phyloP scores from a whole-genome alignment of 257 asterid species.

The Lantana camara region DNA sequence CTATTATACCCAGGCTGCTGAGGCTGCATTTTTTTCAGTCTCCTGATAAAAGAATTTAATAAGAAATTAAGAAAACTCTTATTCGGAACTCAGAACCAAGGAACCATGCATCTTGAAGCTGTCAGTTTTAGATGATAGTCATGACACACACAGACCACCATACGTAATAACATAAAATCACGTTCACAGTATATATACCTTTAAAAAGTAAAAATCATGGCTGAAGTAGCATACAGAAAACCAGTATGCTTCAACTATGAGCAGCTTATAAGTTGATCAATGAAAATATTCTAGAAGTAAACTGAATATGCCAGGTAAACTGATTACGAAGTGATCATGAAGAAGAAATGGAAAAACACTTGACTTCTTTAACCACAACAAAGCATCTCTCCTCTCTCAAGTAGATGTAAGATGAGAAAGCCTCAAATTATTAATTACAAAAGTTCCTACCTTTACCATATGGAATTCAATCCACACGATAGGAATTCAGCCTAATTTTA shows the following conservation, averaged over 20 bases:
- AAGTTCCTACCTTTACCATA: background rate
- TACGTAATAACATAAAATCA: slow-evolving; percentile 13
- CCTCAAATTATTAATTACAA: slow-evolving; percentile 3
- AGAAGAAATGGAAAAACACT: slow-evolving; percentile 17
- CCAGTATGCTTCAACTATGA: slow-evolving; percentile 16
- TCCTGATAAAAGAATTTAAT: slow-evolving; percentile 59
- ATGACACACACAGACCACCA: background rate
- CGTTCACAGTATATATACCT: background rate
- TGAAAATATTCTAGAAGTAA: slow-evolving; percentile 11
- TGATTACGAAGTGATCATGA: background rate
- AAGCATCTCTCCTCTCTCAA: slow-evolving; percentile 8
- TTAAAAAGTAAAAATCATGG: background rate
- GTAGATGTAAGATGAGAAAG: slow-evolving; percentile 17
- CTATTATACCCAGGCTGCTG: slow-evolving; percentile 99
- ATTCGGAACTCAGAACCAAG: slow-evolving; percentile 22
- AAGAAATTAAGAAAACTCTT: slow-evolving; percentile 22
- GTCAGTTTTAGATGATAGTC: background rate
- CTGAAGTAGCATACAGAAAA: slow-evolving; percentile 7
- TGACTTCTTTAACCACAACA: slow-evolving; percentile 16
- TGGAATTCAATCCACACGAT: slow-evolving; percentile 11
- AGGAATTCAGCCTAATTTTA: no score
- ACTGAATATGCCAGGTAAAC: slow-evolving; percentile 15
- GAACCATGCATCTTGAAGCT: slow-evolving; percentile 16
- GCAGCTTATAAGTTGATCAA: slow-evolving; percentile 13
- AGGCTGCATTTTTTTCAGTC: slow-evolving; percentile 98